These are phyloP conservation scores for Apiospora phragmitis DNA, from an alignment of 2,329 filamentous ascomycete species.

Conservation along the genomic window DNA sequence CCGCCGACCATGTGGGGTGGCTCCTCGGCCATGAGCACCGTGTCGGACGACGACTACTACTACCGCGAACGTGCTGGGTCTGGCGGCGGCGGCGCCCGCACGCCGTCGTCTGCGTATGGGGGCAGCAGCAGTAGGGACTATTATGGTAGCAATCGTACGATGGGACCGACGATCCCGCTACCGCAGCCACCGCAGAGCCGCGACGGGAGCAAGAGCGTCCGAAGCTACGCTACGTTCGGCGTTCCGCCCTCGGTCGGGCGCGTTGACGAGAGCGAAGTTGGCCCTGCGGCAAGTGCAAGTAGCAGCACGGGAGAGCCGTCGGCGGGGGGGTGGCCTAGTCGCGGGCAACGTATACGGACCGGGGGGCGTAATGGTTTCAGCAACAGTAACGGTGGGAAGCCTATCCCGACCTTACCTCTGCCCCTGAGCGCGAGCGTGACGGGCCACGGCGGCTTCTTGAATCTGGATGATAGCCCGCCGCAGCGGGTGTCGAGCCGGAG, in stretches of 20 bases:
- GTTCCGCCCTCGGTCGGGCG: conserved; percentile 14
- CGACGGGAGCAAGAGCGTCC: conserved; percentile 20
- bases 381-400: background rate
- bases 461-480: conserved; percentile 19
- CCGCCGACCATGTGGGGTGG: conserved; percentile 29
- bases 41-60: conserved; percentile 25
- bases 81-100: conserved; percentile 13
- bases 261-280: background rate
- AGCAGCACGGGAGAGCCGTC: conserved; percentile 20
- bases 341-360: background rate
- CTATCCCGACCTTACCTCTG: conserved; percentile 22
- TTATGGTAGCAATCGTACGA: background rate
- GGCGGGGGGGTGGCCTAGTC: conserved; percentile 15
- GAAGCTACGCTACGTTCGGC: conserved; percentile 26
- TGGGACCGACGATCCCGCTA: conserved; percentile 7
- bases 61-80: conserved; percentile 8
- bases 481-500: background rate
- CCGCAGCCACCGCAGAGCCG: conserved; percentile 1
- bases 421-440: conserved; percentile 20
- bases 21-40: conserved; percentile 28
- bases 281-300: conserved; percentile 15
- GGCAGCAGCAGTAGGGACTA: conserved; percentile 10
- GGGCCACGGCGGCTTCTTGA: conserved; percentile 23
- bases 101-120: conserved; percentile 13
- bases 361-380: background rate